A percentile compares a stretch with the other conserved stretches of the same genome.
phyloP scores from a whole-genome alignment of 2,329 filamentous ascomycete genomes.

The Fusarium austroafricanum region DNA sequence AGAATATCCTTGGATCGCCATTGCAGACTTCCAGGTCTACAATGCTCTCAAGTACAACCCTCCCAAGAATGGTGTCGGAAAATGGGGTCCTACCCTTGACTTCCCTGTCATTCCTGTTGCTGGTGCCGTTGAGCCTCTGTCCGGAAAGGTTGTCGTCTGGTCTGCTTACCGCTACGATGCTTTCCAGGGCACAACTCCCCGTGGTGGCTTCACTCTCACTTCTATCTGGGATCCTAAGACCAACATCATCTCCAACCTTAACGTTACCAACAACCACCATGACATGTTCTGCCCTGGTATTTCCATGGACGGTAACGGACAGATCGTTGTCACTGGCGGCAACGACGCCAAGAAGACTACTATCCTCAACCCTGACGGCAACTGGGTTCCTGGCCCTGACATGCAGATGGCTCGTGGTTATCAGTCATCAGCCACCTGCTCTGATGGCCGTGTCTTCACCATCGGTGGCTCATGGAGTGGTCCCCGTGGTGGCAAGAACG shows the following conservation, averaged over 20 bases:
- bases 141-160: constrained; percentile 35
- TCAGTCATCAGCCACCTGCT: constrained; percentile 33
- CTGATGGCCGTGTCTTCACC: constrained; percentile 36
- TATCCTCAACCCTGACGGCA: constrained; percentile 53
- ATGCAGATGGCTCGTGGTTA: constrained; percentile 37
- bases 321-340: constrained; percentile 67
- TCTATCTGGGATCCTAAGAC: constrained; percentile 36
- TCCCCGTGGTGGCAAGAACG: constrained; percentile 28
- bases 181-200: constrained; percentile 28
- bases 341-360: constrained; percentile 61
- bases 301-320: constrained; percentile 60
- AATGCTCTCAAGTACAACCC: constrained; percentile 31
- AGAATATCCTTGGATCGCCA: constrained; percentile 32
- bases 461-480: constrained; percentile 40
- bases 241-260: constrained; percentile 27
- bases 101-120: constrained; percentile 39
- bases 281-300: constrained; percentile 71
- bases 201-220: constrained; percentile 35
- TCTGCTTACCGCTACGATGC: constrained; percentile 36
- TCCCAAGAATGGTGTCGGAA: constrained; percentile 24
- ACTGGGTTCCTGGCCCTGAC: constrained; percentile 29
- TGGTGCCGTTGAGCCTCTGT: constrained; percentile 34
- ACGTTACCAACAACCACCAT: constrained; percentile 57
- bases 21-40: constrained; percentile 33
- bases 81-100: constrained; percentile 36